phyloP scores from a whole-genome alignment of 768 basidiomycete species.

The Mycena rebaudengoi region DNA sequence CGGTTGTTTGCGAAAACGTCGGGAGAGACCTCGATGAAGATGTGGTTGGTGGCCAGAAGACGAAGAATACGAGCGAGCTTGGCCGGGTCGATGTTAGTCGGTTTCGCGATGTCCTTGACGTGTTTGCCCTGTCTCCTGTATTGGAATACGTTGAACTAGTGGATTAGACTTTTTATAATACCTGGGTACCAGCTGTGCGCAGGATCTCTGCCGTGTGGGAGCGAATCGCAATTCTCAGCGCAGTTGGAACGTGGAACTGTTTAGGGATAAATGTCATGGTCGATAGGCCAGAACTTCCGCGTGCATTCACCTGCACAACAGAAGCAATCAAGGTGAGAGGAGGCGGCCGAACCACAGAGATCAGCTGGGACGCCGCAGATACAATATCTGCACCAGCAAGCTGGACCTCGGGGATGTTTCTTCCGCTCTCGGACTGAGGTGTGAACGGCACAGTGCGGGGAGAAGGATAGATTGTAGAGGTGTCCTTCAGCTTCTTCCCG shows the following conservation, averaged over 20 bases:
- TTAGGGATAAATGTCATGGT: background rate
- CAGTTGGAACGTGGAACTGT: background rate
- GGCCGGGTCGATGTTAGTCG: background rate
- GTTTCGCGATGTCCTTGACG: constrained; percentile 3
- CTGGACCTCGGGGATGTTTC: constrained; percentile 4
- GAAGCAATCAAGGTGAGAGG: background rate
- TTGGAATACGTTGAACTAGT: background rate
- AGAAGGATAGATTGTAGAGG: background rate
- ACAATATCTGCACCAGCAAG: background rate
- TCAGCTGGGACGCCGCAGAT: constrained; percentile 6
- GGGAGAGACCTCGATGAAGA: constrained; percentile 37
- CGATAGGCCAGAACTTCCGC: no score
- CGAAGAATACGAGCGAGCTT: constrained; percentile 34
- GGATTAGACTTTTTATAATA: background rate
- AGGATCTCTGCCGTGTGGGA: constrained; percentile 1
- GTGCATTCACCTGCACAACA: background rate
- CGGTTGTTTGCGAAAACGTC: constrained; percentile 39
- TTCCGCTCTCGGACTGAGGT: background rate
- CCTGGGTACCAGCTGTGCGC: background rate
- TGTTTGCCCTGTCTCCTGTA: background rate
- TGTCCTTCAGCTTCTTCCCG: background rate
- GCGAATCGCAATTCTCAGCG: background rate
- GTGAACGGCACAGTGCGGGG: background rate
- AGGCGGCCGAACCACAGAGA: background rate
- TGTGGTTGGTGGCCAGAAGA: constrained; percentile 37